Percentiles rank a stretch among this genome's conserved stretches.
Evolutionary conservation across 2,329 filamentous ascomycete species (phyloP).

Genomic region (Calonectria pseudoturangicola): DNA sequence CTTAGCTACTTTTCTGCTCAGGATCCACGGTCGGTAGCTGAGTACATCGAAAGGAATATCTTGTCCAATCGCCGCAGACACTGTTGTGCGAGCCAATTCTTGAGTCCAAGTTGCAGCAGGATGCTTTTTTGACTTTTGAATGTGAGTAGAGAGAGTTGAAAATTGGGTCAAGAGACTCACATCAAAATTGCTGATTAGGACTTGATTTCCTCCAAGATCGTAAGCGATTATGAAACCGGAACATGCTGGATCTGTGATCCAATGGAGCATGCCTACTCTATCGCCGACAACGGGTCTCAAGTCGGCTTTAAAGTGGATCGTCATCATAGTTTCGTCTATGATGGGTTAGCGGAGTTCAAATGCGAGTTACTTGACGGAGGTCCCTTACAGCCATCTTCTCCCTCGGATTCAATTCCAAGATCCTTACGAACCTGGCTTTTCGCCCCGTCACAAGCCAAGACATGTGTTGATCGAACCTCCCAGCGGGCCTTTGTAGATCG

Average conservation of each 20-base stretch:
- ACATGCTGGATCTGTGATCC: slow-evolving; percentile 64
- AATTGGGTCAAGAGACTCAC: background rate
- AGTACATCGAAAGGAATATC: slow-evolving; percentile 61
- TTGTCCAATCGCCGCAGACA: slow-evolving; percentile 54
- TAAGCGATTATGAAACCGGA: slow-evolving; percentile 67
- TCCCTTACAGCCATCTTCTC: slow-evolving; percentile 63
- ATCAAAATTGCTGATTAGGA: slow-evolving; percentile 66
- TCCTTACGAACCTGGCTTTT: slow-evolving; percentile 57
- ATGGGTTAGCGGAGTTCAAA: slow-evolving; percentile 29
- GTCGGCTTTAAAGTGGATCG: slow-evolving; percentile 66
- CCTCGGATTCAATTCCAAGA: slow-evolving; percentile 62
- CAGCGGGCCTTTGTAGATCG: slow-evolving; percentile 48
- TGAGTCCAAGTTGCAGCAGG: slow-evolving; percentile 32
- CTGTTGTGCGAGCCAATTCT: slow-evolving; percentile 13
- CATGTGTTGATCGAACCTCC: slow-evolving; percentile 56
- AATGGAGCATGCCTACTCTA: slow-evolving; percentile 65
- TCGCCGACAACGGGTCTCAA: slow-evolving; percentile 61
- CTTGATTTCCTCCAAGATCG: slow-evolving; percentile 63
- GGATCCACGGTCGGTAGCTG: slow-evolving; percentile 59
- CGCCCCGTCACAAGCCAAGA: slow-evolving; percentile 62
- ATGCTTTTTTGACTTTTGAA: slow-evolving; percentile 19
- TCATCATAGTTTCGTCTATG: slow-evolving; percentile 67
- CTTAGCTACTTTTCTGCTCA: slow-evolving; percentile 64
- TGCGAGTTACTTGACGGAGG: rapidly evolving
- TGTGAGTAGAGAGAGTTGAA: background rate